Evolutionary conservation across 2,329 filamentous ascomycete species (phyloP).

Genomic region (Didymella sp.): DNA sequence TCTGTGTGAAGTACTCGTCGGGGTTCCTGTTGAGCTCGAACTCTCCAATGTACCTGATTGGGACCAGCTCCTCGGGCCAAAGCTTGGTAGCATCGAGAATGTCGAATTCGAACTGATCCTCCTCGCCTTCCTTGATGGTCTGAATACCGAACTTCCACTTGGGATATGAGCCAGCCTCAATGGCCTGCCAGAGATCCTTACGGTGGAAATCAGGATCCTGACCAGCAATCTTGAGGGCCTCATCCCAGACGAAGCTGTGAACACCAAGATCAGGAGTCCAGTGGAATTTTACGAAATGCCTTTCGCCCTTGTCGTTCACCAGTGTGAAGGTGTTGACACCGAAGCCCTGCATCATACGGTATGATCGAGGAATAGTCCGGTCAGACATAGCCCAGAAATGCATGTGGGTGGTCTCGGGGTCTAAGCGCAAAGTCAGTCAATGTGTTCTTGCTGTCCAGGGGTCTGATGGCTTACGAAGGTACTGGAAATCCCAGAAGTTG

Average conservation of each 20-base stretch:
- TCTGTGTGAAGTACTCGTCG: constrained; percentile 83
- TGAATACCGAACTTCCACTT: constrained; percentile 88
- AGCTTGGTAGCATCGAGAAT: constrained; percentile 85
- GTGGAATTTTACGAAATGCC: constrained; percentile 79
- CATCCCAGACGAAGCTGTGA: constrained; percentile 79
- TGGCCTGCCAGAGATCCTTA: constrained; percentile 77
- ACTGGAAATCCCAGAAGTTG: constrained; percentile 72
- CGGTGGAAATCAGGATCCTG: constrained; percentile 80
- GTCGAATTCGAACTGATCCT: constrained; percentile 84
- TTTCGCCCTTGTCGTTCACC: constrained; percentile 70
- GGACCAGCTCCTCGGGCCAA: constrained; percentile 80
- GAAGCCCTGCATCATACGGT: constrained; percentile 86
- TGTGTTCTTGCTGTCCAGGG: no score
- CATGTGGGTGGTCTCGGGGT: constrained; percentile 78
- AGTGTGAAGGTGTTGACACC: constrained; percentile 81
- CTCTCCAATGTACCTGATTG: constrained; percentile 79
- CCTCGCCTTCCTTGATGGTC: constrained; percentile 71
- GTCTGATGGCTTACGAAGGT: no score
- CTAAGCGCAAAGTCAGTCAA: no score
- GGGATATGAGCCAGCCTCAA: constrained; percentile 72
- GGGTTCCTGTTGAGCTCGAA: constrained; percentile 80
- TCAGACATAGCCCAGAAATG: constrained; percentile 82
- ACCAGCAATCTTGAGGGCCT: constrained; percentile 71
- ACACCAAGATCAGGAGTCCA: constrained; percentile 78
- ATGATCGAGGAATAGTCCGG: constrained; percentile 74